Percentiles rank a stretch among this genome's conserved stretches.
phyloP scores from a whole-genome alignment of 1,139 yeast species.

The Geotrichum siamense region DNA sequence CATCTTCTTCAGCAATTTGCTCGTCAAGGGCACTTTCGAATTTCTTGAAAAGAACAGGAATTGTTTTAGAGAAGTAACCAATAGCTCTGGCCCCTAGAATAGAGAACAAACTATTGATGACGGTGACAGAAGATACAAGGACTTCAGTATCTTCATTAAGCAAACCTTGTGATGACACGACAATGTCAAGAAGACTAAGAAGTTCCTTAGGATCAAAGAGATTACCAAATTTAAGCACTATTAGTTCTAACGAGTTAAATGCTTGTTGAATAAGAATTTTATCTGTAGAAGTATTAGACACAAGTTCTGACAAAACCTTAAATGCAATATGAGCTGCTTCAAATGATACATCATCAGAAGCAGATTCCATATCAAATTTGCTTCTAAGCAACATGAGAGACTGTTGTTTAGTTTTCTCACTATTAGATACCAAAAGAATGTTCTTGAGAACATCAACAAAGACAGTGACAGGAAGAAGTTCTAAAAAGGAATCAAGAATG shows the following conservation, averaged over 20 bases:
- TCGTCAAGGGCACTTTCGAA: constrained; percentile 41
- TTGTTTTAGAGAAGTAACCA: constrained; percentile 76
- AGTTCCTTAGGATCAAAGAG: constrained; percentile 44
- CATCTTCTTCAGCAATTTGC: constrained; percentile 26
- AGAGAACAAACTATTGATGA: constrained; percentile 61
- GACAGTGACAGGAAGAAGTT: constrained; percentile 64
- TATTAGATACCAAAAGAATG: constrained; percentile 38
- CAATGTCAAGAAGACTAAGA: constrained; percentile 44
- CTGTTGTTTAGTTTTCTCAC: constrained; percentile 27
- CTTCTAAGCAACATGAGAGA: constrained; percentile 51
- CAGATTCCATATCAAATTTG: constrained; percentile 50
- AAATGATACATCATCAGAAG: constrained; percentile 32
- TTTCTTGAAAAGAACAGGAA: constrained; percentile 63
- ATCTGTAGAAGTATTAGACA: constrained; percentile 17
- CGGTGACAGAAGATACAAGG: constrained; percentile 67
- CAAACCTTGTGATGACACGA: constrained; percentile 50
- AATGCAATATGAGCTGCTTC: constrained; percentile 33
- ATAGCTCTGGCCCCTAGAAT: constrained; percentile 79
- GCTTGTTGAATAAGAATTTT: constrained; percentile 55
- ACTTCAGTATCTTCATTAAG: constrained; percentile 48
- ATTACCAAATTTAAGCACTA: constrained; percentile 58
- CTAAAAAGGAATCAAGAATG: constrained; percentile 55
- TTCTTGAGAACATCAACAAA: constrained; percentile 62
- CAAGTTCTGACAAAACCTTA: constrained; percentile 20
- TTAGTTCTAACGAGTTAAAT: constrained; percentile 58